A percentile compares a stretch with the other conserved stretches of the same genome.
Evolutionary conservation across 441 rosid genomes (phyloP).

Genomic region (Iberis amara): DNA sequence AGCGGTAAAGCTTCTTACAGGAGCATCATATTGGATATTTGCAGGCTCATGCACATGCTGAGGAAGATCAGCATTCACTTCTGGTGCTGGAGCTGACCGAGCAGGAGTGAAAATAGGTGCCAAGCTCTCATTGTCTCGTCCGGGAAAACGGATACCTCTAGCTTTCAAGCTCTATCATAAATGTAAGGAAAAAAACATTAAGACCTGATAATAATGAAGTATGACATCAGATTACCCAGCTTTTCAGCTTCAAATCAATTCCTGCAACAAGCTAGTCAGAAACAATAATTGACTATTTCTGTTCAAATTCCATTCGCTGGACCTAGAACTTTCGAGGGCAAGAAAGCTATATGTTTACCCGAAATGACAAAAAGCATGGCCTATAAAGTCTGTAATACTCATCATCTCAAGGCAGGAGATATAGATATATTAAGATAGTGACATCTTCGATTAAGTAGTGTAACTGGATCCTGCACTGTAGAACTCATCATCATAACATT

Average conservation of each 20-base stretch:
- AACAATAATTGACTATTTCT: too few species aligned
- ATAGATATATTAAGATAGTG: too few species aligned
- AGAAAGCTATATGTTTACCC: neutral
- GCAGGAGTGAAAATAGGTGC: slow-evolving; percentile 94
- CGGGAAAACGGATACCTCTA: slow-evolving; percentile 91
- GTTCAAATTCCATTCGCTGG: neutral
- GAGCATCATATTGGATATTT: slow-evolving; percentile 44
- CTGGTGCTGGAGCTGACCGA: slow-evolving; percentile 62
- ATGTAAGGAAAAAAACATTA: slow-evolving; percentile 16
- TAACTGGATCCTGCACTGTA: neutral
- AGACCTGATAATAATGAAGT: slow-evolving; percentile 12
- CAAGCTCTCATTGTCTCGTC: slow-evolving; percentile 88
- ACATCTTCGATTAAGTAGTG: too few species aligned
- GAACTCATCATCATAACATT: slow-evolving; percentile 2
- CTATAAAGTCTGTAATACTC: too few species aligned
- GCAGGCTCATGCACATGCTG: slow-evolving; percentile 37
- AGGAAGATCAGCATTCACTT: slow-evolving; percentile 44
- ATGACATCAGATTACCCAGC: neutral
- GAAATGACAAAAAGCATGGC: neutral
- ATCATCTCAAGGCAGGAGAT: too few species aligned
- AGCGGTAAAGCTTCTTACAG: slow-evolving; percentile 51
- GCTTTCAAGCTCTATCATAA: slow-evolving; percentile 61
- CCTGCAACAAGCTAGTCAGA: neutral
- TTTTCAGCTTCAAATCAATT: neutral
- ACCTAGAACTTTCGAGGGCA: neutral